Evolutionary conservation across 305 asterid genomes (phyloP).

Genomic region (Rubia peregrina): DNA sequence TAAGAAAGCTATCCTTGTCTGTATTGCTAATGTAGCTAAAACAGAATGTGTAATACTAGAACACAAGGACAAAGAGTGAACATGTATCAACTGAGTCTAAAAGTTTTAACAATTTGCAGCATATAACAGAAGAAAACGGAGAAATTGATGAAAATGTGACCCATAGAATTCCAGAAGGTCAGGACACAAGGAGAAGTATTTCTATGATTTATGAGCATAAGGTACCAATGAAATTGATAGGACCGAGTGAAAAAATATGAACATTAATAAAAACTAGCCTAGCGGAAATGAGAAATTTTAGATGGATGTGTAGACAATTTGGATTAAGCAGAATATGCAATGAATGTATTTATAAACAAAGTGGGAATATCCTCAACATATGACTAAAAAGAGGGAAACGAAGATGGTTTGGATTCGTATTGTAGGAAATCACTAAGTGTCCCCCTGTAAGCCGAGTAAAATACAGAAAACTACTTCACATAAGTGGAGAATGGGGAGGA

Average conservation of each 20-base stretch:
- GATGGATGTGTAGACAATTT: not conserved
- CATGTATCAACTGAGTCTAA: not conserved
- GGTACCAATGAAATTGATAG: not conserved
- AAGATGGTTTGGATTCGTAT: too few species aligned
- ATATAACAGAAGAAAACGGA: not conserved
- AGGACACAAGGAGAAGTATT: not conserved
- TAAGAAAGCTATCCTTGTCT: not conserved
- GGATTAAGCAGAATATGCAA: not conserved
- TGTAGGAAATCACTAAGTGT: not conserved
- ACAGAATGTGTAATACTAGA: not conserved
- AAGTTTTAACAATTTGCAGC: not conserved
- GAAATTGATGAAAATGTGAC: not conserved
- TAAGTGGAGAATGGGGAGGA: too few species aligned
- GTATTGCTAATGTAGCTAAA: too few species aligned
- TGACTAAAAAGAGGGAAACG: not conserved
- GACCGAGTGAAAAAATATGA: not conserved
- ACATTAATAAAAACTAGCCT: not conserved
- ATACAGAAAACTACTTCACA: too few species aligned
- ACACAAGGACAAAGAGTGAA: too few species aligned
- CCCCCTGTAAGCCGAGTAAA: not conserved
- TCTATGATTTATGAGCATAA: not conserved
- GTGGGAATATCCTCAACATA: not conserved
- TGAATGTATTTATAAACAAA: not conserved
- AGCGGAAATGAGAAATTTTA: not conserved
- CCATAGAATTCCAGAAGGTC: not conserved